A percentile compares a stretch with the other conserved stretches of the same genome.
Evolutionary conservation across 2,329 filamentous ascomycete species (phyloP).

Genomic region (Alternaria postmessia): DNA sequence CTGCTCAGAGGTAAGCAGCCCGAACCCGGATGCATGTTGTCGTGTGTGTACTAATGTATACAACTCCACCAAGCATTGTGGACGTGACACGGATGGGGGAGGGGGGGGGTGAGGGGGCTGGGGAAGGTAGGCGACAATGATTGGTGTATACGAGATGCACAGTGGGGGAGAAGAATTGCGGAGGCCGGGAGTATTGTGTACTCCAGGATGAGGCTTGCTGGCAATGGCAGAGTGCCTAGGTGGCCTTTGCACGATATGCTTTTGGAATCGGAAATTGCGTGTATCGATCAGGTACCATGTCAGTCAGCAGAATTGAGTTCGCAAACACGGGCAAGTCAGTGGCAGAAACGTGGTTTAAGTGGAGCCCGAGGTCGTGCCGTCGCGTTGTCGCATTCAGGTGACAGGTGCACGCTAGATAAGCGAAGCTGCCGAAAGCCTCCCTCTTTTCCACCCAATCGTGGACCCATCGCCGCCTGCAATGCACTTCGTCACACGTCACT

Average conservation of each 20-base stretch:
- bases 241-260: not conserved
- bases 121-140: not conserved
- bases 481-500: conserved; percentile 25
- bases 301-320: conserved; percentile 3
- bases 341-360: conserved; percentile 2
- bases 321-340: not conserved
- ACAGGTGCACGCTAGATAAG: conserved; percentile 9
- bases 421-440: conserved; percentile 1
- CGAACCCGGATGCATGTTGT: not conserved
- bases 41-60: not conserved
- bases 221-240: not conserved
- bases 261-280: conserved; percentile 1
- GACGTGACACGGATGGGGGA: conserved; percentile 1
- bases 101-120: not conserved
- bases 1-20: not conserved
- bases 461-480: conserved; percentile 17
- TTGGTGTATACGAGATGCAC: not conserved
- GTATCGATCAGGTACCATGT: not conserved
- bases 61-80: not conserved
- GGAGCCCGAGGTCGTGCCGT: conserved; percentile 6
- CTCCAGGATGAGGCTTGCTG: not conserved
- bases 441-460: conserved; percentile 10
- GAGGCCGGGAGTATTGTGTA: conserved; percentile 5
- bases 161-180: not conserved
- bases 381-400: conserved; percentile 4